phyloP scores from a whole-genome alignment of 805 yeast species.

The Pichia californica region DNA sequence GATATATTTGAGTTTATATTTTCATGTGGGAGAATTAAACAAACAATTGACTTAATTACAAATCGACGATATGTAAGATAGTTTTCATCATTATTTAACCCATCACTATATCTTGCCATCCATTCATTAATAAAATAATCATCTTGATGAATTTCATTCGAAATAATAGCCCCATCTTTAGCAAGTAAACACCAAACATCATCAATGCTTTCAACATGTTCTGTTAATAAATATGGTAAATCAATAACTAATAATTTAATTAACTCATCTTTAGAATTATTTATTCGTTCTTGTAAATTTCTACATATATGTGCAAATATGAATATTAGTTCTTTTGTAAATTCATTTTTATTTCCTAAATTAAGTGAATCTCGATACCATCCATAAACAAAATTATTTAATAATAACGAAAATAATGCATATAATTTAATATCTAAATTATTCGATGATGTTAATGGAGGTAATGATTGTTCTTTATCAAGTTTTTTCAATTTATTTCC shows the following conservation, averaged over 20 bases:
- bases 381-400: slow-evolving; percentile 45
- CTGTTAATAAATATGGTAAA: neutral
- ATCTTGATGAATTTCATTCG: neutral
- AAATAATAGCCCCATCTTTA: neutral
- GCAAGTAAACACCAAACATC: neutral
- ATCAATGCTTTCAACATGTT: slow-evolving; percentile 1
- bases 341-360: slow-evolving; percentile 32
- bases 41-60: slow-evolving; percentile 31
- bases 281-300: slow-evolving; percentile 31
- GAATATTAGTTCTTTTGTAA: slow-evolving; percentile 35
- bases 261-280: slow-evolving; percentile 5
- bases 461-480: neutral
- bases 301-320: slow-evolving; percentile 35
- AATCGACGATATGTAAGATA: slow-evolving; percentile 10
- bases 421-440: slow-evolving; percentile 40
- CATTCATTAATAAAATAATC: neutral
- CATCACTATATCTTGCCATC: slow-evolving; percentile 5
- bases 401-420: slow-evolving; percentile 38
- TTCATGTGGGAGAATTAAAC: slow-evolving; percentile 34
- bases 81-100: slow-evolving; percentile 1
- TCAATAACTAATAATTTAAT: slow-evolving; percentile 5
- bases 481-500: neutral
- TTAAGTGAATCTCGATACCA: slow-evolving; percentile 32
- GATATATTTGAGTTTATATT: slow-evolving; percentile 35
- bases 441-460: slow-evolving; percentile 22